These are phyloP conservation scores for Phycomyces blakesleeanus DNA, from an alignment of 192 early-diverging fungal species.

Conservation along the genomic window DNA sequence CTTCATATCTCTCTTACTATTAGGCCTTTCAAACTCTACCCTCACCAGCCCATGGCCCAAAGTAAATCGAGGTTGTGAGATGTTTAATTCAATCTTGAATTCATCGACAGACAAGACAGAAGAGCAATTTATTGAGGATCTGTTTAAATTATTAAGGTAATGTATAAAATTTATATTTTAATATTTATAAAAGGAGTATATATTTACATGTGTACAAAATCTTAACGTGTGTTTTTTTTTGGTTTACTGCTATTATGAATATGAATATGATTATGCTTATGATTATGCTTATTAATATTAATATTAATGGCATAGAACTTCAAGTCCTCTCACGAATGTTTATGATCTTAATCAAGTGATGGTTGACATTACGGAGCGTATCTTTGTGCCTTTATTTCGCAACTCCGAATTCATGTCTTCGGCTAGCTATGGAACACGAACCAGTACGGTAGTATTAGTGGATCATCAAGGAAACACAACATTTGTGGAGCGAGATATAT, in stretches of 20 bases:
- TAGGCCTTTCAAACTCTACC: conserved; percentile 44
- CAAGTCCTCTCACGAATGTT: background rate
- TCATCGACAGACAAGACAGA: conserved; percentile 9
- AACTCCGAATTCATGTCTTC: background rate
- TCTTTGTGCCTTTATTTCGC: conserved; percentile 22
- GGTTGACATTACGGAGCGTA: conserved; percentile 15
- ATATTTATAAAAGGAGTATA: no score
- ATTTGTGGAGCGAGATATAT: conserved; percentile 35
- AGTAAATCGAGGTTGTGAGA: conserved; percentile 31
- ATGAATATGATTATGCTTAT: background rate
- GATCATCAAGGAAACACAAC: conserved; percentile 32
- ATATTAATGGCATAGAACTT: conserved; percentile 6
- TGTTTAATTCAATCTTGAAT: conserved; percentile 26
- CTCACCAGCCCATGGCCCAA: conserved; percentile 42
- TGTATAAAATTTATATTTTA: background rate
- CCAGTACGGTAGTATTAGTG: conserved; percentile 39
- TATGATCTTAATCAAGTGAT: background rate
- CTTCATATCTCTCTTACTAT: no score
- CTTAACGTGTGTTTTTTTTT: no score
- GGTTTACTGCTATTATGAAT: background rate
- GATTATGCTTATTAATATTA: background rate
- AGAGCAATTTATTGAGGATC: conserved; percentile 25
- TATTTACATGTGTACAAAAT: no score
- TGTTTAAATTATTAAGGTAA: conserved; percentile 37
- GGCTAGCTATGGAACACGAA: conserved; percentile 32